These are phyloP conservation scores for Didymella segeticola DNA, from an alignment of 2,329 filamentous ascomycete genomes.

Conservation along the genomic window DNA sequence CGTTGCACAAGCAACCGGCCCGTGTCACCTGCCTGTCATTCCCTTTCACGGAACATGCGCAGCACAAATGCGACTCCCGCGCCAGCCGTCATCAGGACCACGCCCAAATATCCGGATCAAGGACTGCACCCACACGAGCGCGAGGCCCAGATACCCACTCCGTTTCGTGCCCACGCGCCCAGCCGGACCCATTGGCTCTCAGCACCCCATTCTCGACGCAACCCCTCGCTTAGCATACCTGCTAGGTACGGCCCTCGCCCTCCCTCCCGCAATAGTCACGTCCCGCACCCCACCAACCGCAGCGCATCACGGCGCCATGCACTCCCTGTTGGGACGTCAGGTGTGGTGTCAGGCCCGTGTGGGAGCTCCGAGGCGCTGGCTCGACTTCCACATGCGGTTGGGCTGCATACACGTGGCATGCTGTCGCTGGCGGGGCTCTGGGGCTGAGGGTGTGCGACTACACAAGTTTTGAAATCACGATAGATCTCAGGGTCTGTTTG, in stretches of 20 bases:
- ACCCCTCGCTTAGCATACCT: constrained; percentile 34
- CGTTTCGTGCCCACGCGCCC: constrained; percentile 45
- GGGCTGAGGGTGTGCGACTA: constrained; percentile 17
- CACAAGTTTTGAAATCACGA: too few species aligned
- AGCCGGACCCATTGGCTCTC: constrained; percentile 41
- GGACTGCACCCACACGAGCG: constrained; percentile 14
- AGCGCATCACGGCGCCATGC: constrained; percentile 16
- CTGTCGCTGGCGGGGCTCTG: constrained; percentile 37
- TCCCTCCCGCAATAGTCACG: constrained; percentile 13
- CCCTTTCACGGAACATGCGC: background rate
- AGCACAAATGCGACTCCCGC: constrained; percentile 4
- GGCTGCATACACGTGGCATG: constrained; percentile 47
- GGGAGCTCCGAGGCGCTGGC: constrained; percentile 13
- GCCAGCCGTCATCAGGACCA: constrained; percentile 24
- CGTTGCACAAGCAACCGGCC: constrained; percentile 28
- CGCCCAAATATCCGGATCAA: constrained; percentile 34
- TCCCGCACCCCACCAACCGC: constrained; percentile 25
- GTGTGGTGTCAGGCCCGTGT: background rate
- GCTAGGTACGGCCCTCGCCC: constrained; percentile 23
- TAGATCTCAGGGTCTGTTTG: too few species aligned
- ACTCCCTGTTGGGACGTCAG: background rate
- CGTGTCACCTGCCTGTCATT: constrained; percentile 19
- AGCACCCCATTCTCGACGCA: constrained; percentile 11
- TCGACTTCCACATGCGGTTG: constrained; percentile 22
- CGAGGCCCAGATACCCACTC: constrained; percentile 22